A percentile compares a stretch with the other conserved stretches of the same genome.
These are phyloP conservation scores for Alternaria panax DNA, from an alignment of 2,329 filamentous ascomycete species.

Conservation along the genomic window DNA sequence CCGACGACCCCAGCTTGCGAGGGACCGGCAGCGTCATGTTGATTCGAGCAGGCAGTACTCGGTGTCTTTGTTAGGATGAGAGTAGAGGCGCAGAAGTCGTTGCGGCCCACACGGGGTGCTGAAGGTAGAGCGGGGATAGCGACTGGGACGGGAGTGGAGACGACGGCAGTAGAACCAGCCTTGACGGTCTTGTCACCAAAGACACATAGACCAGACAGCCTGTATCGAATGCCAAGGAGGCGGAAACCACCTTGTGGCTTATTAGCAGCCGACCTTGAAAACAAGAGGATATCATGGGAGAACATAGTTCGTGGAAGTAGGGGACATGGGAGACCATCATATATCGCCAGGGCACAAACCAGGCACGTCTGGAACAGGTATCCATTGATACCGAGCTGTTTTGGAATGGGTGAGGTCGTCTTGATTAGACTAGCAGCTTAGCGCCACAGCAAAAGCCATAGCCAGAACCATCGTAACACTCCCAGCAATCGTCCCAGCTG, in stretches of 20 bases:
- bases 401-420: too few species aligned
- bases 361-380: conserved; percentile 5
- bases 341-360: conserved; percentile 1
- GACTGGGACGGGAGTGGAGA: neutral
- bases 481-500: conserved; percentile 13
- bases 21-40: neutral
- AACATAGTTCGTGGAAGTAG: conserved; percentile 7
- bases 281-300: neutral
- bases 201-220: conserved; percentile 5
- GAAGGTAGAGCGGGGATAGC: neutral
- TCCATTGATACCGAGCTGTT: conserved; percentile 7
- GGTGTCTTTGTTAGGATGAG: neutral
- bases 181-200: conserved; percentile 3
- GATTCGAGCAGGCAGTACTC: neutral
- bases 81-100: neutral
- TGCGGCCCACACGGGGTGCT: neutral
- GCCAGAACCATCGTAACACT: conserved; percentile 16
- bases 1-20: neutral
- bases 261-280: neutral
- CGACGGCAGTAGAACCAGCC: neutral
- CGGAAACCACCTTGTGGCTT: neutral
- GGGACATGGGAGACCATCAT: neutral
- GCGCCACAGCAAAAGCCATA: conserved; percentile 18
- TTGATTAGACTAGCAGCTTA: too few species aligned
- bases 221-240: conserved; percentile 6